Evolutionary conservation across 768 basidiomycete species (phyloP), one percentile per base, ranked within the genome.

Genomic region (Leccinum longicurvipes): DNA sequence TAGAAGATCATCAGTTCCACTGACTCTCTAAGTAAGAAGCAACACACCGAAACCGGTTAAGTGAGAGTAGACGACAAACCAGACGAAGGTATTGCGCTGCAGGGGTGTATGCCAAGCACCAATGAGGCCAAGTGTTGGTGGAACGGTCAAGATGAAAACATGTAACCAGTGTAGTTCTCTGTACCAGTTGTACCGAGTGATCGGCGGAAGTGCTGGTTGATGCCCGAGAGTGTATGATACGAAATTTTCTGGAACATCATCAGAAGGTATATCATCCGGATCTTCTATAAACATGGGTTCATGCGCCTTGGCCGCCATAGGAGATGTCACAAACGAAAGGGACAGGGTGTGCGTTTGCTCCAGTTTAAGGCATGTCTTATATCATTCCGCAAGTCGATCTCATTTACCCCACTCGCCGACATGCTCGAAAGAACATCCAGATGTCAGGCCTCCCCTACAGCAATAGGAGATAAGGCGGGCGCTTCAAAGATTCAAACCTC

Each of bases 21-120:
- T 11, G 14, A 11, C 4, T 14, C 27, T 27, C 9, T 12, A 5
- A 11, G 4, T 36, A 28, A 11, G 29, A 39, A 31, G 24, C 48
- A 61, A 77, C 80, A 63, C 67, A 83, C 89, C 91, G 17, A 94
- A 77, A 48, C 92, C 93, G 4, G 85, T 87, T 63, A 84, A 72
- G 67, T 77, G 84, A 72, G 85, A 86, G 74, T 86, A 56, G 24
- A 56, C 21, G 11, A 29, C 34, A 47, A 48, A 34, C 57, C 57
- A 58, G 44, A 56, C 23, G 4, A 9, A 15, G 8, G 57, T 58
- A 19, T 41, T 42, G 6, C 1, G 10, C 15, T 4, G 49, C 39
- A 58, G 9, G 19, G 57, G 57, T 21, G 57, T 58, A 23, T 51
- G 0, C 14, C 36, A 51, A 24, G 50, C 29, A 32, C 54, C 54